Conservation (phyloP, 768 basidiomycete species). For the Leccinum barrowsii region DNA sequence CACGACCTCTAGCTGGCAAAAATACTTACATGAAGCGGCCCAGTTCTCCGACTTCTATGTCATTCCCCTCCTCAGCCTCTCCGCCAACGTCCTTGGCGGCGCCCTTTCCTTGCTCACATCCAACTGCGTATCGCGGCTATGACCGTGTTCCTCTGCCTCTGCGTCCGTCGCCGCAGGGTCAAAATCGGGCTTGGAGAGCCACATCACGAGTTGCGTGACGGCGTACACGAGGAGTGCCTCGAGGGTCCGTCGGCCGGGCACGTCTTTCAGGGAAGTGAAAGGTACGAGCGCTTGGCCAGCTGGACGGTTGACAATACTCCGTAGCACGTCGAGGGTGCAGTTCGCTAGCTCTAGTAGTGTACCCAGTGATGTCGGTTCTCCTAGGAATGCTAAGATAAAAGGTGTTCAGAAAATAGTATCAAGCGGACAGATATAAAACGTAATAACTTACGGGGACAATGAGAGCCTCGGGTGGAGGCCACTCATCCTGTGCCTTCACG, state of each 20-base stretch:
- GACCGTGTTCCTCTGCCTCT: slow-evolving; percentile 43
- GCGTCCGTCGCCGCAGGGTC: slow-evolving; percentile 41
- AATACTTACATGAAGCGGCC: too few relatives aligned
- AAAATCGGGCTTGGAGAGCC: slow-evolving; percentile 71
- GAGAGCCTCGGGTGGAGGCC: slow-evolving; percentile 65
- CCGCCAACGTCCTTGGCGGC: slow-evolving; percentile 50
- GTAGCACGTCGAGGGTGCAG: slow-evolving; percentile 69
- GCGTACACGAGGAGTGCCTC: slow-evolving; percentile 69
- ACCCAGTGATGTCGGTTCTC: slow-evolving; percentile 81
- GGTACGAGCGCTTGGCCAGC: slow-evolving; percentile 51
- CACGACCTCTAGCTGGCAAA: slow-evolving; percentile 21
- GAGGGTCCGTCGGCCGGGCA: slow-evolving; percentile 53
- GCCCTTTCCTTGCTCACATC: slow-evolving; percentile 37
- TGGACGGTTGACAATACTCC: slow-evolving; percentile 61
- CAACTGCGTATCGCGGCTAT: slow-evolving; percentile 10
- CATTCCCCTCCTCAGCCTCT: slow-evolving; percentile 69
- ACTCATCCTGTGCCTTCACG: slow-evolving; percentile 61
- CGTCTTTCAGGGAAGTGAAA: slow-evolving; percentile 26
- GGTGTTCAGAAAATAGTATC: neutral
- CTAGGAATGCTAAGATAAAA: slow-evolving; percentile 60
- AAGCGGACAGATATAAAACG: neutral
- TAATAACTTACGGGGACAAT: slow-evolving; percentile 64
- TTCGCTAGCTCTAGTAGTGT: slow-evolving; percentile 85
- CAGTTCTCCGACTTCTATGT: slow-evolving; percentile 27
- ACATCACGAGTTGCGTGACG: slow-evolving; percentile 75